phyloP scores from a whole-genome alignment of 2,329 filamentous ascomycete genomes.

The Xylariomycetidae sp. region DNA sequence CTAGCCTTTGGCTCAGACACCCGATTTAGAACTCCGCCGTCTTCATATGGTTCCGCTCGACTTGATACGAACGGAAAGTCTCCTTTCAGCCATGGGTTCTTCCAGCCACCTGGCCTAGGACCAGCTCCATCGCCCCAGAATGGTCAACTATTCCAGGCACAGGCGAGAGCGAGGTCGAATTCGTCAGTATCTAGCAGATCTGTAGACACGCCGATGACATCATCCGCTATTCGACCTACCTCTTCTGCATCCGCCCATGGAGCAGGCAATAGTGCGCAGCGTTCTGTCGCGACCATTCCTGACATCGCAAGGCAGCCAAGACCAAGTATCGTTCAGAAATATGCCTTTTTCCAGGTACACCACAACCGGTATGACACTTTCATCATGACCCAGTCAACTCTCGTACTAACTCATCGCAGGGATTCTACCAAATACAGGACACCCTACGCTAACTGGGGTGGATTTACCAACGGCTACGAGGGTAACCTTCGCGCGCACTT shows the following conservation, averaged over 20 bases:
- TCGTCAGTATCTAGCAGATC: slow-evolving; percentile 28
- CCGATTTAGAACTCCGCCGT: slow-evolving; percentile 27
- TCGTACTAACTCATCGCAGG: slow-evolving; percentile 29
- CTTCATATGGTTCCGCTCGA: slow-evolving; percentile 26
- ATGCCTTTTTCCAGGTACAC: slow-evolving; percentile 55
- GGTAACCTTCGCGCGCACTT: slow-evolving; percentile 44
- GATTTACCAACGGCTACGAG: slow-evolving; percentile 59
- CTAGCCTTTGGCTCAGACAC: slow-evolving; percentile 25
- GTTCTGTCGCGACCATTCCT: no score
- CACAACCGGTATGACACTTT: slow-evolving; percentile 48
- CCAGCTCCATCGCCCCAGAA: slow-evolving; percentile 29
- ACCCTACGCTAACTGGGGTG: slow-evolving; percentile 52
- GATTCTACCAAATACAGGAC: slow-evolving; percentile 54
- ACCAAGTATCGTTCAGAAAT: slow-evolving; percentile 46
- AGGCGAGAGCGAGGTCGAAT: slow-evolving; percentile 27
- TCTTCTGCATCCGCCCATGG: slow-evolving; percentile 30
- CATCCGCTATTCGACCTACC: slow-evolving; percentile 30
- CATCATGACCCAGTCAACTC: slow-evolving; percentile 51
- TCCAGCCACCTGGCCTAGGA: slow-evolving; percentile 27
- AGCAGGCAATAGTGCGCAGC: no score
- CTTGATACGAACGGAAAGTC: slow-evolving; percentile 26
- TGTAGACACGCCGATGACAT: slow-evolving; percentile 30
- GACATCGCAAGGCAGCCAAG: no score
- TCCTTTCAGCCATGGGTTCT: slow-evolving; percentile 30
- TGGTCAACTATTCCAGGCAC: slow-evolving; percentile 28